Percentiles rank a stretch among this genome's conserved stretches.
Conservation (phyloP, 1,284 basidiomycete species). For the Heterobasidion occidentale region DNA sequence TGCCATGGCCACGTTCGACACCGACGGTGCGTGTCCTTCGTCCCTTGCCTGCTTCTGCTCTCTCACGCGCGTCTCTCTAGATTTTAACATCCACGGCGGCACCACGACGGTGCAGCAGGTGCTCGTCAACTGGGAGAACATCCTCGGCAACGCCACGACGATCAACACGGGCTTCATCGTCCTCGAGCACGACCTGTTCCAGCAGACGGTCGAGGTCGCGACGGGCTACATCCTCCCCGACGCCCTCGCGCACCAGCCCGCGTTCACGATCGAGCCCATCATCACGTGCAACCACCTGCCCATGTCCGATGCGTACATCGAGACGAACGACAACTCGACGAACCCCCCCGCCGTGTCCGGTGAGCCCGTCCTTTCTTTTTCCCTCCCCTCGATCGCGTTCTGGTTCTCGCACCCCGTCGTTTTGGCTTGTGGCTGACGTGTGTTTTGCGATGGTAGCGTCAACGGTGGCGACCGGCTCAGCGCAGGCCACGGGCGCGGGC, state of each 20-base stretch:
- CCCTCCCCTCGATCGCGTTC: neutral
- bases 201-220: constrained; percentile 61
- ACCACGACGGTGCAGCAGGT: constrained; percentile 48
- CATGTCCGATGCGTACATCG: constrained; percentile 54
- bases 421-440: no score
- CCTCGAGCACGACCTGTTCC: constrained; percentile 70
- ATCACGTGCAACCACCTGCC: constrained; percentile 57
- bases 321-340: constrained; percentile 56
- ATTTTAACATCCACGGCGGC: constrained; percentile 73
- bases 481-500: constrained; percentile 17
- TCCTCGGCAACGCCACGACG: constrained; percentile 43
- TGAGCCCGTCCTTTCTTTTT: constrained; percentile 12
- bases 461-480: constrained; percentile 26
- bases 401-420: neutral
- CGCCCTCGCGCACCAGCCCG: constrained; percentile 49
- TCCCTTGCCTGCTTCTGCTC: neutral
- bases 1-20: constrained; percentile 53
- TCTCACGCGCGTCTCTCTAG: constrained; percentile 23
- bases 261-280: constrained; percentile 59
- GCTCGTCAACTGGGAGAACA: constrained; percentile 56
- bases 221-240: constrained; percentile 66
- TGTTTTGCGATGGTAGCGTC: constrained; percentile 21
- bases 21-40: constrained; percentile 36
- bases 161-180: constrained; percentile 60
- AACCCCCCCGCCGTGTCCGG: constrained; percentile 38